A percentile compares a stretch with the other conserved stretches of the same genome.
Evolutionary conservation across 768 basidiomycete genomes (phyloP).

Genomic region (Rhizopogon vesiculosus): DNA sequence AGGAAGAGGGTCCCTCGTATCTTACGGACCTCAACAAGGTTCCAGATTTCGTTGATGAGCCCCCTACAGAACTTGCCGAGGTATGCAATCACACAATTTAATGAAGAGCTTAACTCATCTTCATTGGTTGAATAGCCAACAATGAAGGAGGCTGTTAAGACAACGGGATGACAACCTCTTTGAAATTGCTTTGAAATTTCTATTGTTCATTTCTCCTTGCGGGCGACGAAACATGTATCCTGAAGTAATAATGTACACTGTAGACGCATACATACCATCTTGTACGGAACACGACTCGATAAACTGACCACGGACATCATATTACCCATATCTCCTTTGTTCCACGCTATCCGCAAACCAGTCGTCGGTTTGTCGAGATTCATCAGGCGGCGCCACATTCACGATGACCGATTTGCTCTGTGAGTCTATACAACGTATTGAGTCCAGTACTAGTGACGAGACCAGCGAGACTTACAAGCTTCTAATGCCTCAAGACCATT

Average conservation of each 20-base stretch:
- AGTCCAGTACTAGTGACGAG: neutral
- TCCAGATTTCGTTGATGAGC: conserved; percentile 90
- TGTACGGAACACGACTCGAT: conserved; percentile 1
- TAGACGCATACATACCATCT: conserved; percentile 1
- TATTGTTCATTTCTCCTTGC: neutral
- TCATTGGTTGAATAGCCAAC: conserved; percentile 29
- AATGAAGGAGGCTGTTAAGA: conserved; percentile 52
- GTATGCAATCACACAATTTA: conserved; percentile 29
- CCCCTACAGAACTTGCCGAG: conserved; percentile 68
- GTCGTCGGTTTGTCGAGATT: conserved; percentile 58
- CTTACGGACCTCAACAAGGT: conserved; percentile 79
- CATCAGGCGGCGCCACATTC: conserved; percentile 61
- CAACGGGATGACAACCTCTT: conserved; percentile 30
- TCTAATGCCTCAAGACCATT: conserved; percentile 81
- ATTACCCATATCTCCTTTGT: conserved; percentile 63
- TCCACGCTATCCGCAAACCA: conserved; percentile 66
- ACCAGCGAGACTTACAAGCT: conserved; percentile 47
- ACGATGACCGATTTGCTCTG: conserved; percentile 82
- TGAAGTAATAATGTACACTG: conserved; percentile 11
- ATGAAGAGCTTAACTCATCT: neutral
- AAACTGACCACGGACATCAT: neutral
- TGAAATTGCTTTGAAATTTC: neutral
- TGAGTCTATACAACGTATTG: conserved; percentile 47
- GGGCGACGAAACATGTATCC: conserved; percentile 1
- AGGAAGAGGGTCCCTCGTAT: conserved; percentile 89